Conservation (phyloP, 768 basidiomycete species). For the Lactifluus rugatus region DNA sequence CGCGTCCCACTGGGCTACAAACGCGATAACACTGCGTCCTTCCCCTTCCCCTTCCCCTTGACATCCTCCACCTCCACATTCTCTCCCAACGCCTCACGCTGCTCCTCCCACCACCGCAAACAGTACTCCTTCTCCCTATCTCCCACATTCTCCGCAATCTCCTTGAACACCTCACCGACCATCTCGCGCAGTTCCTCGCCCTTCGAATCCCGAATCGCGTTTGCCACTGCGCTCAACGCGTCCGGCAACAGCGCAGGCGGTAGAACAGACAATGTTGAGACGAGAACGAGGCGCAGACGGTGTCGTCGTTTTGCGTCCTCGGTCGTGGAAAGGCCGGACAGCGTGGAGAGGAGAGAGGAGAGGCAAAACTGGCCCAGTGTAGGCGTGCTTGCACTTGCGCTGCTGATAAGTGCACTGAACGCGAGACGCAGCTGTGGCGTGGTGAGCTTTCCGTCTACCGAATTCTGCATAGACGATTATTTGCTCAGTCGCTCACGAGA, state of each 20-base stretch:
- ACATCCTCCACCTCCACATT: neutral
- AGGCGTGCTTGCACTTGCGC: constrained; percentile 35
- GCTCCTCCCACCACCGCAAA: constrained; percentile 65
- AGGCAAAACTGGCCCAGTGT: constrained; percentile 65
- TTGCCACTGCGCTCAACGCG: constrained; percentile 41
- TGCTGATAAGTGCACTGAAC: constrained; percentile 58
- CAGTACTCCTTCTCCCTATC: constrained; percentile 59
- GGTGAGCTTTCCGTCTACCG: constrained; percentile 48
- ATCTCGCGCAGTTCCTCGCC: constrained; percentile 35
- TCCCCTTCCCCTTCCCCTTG: neutral
- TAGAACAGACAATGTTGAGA: constrained; percentile 57
- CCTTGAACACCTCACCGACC: constrained; percentile 47
- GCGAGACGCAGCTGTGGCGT: constrained; percentile 63
- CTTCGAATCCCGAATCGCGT: constrained; percentile 24
- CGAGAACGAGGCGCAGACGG: constrained; percentile 52
- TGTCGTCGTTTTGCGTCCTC: constrained; percentile 30
- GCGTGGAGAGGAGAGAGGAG: constrained; percentile 14
- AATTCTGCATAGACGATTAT: constrained; percentile 39
- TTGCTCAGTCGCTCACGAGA: neutral
- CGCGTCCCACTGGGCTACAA: constrained; percentile 15
- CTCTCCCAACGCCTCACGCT: neutral
- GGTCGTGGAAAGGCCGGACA: constrained; percentile 15
- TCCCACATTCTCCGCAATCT: constrained; percentile 54
- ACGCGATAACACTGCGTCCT: neutral
- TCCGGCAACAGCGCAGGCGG: constrained; percentile 46